Evolutionary conservation across 139 green algal genomes (phyloP).

Genomic region (Medakamo hakoo): DNA sequence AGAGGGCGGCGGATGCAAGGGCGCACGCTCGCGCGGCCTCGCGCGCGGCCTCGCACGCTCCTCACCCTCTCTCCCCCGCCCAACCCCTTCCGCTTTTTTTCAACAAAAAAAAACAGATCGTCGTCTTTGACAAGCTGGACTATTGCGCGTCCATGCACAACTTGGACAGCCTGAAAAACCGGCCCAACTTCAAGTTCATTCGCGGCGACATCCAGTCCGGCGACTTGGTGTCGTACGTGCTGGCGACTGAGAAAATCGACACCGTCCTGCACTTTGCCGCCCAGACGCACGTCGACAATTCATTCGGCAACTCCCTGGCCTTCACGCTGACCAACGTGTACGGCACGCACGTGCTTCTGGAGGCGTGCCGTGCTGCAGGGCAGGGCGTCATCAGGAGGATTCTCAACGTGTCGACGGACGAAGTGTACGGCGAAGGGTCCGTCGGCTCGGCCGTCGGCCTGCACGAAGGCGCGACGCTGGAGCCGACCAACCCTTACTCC

Average conservation of each 20-base stretch:
- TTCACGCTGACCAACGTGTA: constrained; percentile 97
- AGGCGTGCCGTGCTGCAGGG: constrained; percentile 55
- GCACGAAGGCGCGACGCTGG: constrained; percentile 58
- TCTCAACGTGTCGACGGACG: constrained; percentile 82
- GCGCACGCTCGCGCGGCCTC: background rate
- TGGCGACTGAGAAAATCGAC: constrained; percentile 78
- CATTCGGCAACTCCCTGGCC: constrained; percentile 86
- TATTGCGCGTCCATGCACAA: constrained; percentile 87
- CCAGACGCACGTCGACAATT: constrained; percentile 97
- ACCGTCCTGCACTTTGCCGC: constrained; percentile 97
- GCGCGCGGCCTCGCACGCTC: background rate
- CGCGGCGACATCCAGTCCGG: constrained; percentile 84
- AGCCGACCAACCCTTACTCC: constrained; percentile 98
- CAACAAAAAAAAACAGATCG: constrained; percentile 49
- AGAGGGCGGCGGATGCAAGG: no score
- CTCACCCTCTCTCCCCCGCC: background rate
- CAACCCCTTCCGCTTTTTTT: background rate
- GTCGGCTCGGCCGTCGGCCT: constrained; percentile 48
- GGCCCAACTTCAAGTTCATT: constrained; percentile 88
- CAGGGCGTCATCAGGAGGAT: constrained; percentile 67
- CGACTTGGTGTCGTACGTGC: constrained; percentile 74
- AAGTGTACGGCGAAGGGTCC: constrained; percentile 75
- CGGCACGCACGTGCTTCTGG: constrained; percentile 90
- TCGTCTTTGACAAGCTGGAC: constrained; percentile 94
- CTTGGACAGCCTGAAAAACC: constrained; percentile 26